Base-by-base conservation (phyloP, 306 rosid genomes). In the Medicago lupulina region DNA sequence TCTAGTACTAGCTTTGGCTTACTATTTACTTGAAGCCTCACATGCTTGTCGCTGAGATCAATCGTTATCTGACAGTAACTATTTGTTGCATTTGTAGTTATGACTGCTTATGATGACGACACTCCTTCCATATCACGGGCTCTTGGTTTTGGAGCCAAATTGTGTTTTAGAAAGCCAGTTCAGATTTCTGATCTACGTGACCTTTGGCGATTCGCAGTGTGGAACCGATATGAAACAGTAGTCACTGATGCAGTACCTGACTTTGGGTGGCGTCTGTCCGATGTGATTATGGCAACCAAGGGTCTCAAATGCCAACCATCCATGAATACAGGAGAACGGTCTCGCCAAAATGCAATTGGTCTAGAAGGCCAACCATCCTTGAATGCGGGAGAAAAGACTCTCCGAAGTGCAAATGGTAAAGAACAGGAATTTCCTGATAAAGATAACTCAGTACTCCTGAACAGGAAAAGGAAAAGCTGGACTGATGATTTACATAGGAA, bases 181-280 rank as follows among this genome's bases (percentile, higher is more conserved):
- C 31, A 39, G 54, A 6, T 68, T 65, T 69, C 18, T 69, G 75
- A 46, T 49, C 31, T 85, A 11, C 81, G 67, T 21, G 60, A 15
- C 61, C 78, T 81, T 0, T 88, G 91, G 91, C 84, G 78, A 31
- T 86, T 81, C 21, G 43, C 72, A 6, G 11, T 39, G 13, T 59
- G 75, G 25, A 76, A 19, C 15, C 55, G 44, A 21, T 44, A 57
- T 63, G 79, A n/a, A 38, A 16, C 17, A n/a, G 7, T n/a, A 44
- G 39, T 28, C n/a, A 47, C 18, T 19, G 75, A 19, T 16, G 21
- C 7, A 8, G 31, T 25, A 40, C 14, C 4, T 4, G 17, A 47
- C 73, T 65, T 7, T 44, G 34, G 1, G 38, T 17, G n/a, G 38
- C 73, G 14, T 44, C 21, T 17, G 44, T 34, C 49, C 5, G 6